Base-by-base conservation (phyloP, 2,329 filamentous ascomycete species). In the Arthrobotrys megalospora region DNA sequence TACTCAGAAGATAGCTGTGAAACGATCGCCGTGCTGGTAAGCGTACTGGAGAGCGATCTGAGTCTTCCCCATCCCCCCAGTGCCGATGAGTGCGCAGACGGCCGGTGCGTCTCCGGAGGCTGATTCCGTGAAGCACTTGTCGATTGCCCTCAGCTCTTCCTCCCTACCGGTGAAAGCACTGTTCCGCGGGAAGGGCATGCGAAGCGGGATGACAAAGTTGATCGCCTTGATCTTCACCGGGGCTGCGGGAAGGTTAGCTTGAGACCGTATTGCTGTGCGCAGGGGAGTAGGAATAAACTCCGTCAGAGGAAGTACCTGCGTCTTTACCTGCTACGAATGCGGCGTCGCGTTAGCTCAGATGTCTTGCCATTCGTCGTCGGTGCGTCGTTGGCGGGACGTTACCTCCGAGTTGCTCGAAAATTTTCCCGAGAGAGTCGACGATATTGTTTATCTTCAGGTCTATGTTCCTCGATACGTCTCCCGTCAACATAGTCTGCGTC, bases 371-470 rank as follows among this genome's bases (percentile, higher is more conserved):
- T 62, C 16, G 24, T 19, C n/a, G 14, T 47, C 19, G 7, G 16
- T 28, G 24, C 50, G 50, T 6, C 50, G 24, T 55, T n/a, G 50
- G 50, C 24, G 24, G 50, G 24, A 52, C 14, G 16, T 52, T 52
- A 52, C 48, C 48, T 52, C 24, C 48, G 19, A 50, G 10, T 36
- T 50, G 60, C 19, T 28, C 60, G 11, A 47, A 65, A 65, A 52
- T 50, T 92, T 90, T 89, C 84, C 95, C 92, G 80, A 96, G 93
- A 50, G 90, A 92, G 80, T 93, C 90, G 19, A 96, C 91, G 75
- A 96, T 88, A 1, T 90, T 86, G 63, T 92, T 91, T 10, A 92
- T 94, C 83, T 95, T 92, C 82, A 94, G 92, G 82, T 96, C 92
- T 38, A 96, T 88, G 83, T 21, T 36, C 45, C 47, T 52, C 45